phyloP scores from a whole-genome alignment of 1,284 basidiomycete genomes.

The Ustilago hordei region DNA sequence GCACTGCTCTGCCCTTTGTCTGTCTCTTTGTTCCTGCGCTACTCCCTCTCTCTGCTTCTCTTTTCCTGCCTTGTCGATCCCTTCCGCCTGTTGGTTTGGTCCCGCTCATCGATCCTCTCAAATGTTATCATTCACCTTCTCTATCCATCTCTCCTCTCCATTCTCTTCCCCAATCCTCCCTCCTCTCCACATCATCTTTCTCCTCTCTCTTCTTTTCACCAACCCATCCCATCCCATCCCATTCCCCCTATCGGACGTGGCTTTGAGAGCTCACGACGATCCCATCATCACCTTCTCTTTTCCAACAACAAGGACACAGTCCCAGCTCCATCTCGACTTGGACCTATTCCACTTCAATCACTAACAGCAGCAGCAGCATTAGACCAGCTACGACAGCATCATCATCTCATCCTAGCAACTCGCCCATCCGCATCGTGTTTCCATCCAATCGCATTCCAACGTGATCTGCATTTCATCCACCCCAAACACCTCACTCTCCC shows the following conservation, averaged over 20 bases:
- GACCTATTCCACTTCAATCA: conserved; percentile 3
- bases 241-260: conserved; percentile 22
- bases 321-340: neutral
- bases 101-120: neutral
- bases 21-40: conserved; percentile 8
- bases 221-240: conserved; percentile 9
- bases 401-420: conserved; percentile 26
- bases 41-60: neutral
- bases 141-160: neutral
- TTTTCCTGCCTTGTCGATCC: neutral
- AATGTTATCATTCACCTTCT: neutral
- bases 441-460: conserved; percentile 1
- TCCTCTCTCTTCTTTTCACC: neutral
- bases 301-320: neutral
- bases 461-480: conserved; percentile 30
- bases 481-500: neutral
- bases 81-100: neutral
- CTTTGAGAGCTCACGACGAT: conserved; percentile 49
- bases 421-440: conserved; percentile 27
- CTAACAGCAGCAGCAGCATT: neutral
- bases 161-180: neutral
- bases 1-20: conserved; percentile 6
- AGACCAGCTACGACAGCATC: conserved; percentile 43
- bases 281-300: conserved; percentile 3
- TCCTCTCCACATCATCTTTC: conserved; percentile 7